Evolutionary conservation across 208 protist species (phyloP), one percentile per base, ranked within the genome.

Genomic region (Leishmania arabica): DNA sequence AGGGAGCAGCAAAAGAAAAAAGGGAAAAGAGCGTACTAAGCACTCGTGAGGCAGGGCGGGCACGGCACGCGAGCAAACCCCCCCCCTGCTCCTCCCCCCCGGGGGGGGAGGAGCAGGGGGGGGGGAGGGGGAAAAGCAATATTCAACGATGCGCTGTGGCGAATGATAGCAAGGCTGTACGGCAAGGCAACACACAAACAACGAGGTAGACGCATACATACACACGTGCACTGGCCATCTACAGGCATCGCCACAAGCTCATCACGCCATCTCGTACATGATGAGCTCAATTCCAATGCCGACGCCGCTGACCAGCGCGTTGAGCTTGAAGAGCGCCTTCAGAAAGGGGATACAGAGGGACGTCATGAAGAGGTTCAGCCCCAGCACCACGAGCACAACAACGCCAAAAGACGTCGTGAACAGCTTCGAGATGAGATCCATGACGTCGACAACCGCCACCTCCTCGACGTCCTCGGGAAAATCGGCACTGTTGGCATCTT

Each of bases 401-500:
- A 89, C 91, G 13, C 94, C 94, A 86, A 97, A 95, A 2, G 91
- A 95, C 3, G 92, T 95, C 19, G 94, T 95, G 76, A 95, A 91
- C 3, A 97, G 75, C 64, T 91, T 90, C 21, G 83, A 91, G 49
- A 97, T 79, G 54, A 95, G 80, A 21, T 93, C 91, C 70, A 97
- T 93, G 42, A 97, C 62, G 83, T 97, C 94, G 31, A 95, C 82
- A 47, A 88, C 81, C 34, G 77, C 76, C 40, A 83, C 83, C 78
- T 87, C 85, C 65, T 80, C 75, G 0, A 88, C 80, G 34, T 84
- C 79, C n/a, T 86, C 75, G 17, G 79, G 72, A 37, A 69, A 64
- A 13, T 71, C 74, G 8, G 34, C 51, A 24, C 19, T 19, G 53
- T 7, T 27, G 47, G 17, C 34, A 34, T 47, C 73, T 3, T 78